These are phyloP conservation scores for Haberlea rhodopensis DNA, from an alignment of 257 asterid genomes.

Conservation along the genomic window DNA sequence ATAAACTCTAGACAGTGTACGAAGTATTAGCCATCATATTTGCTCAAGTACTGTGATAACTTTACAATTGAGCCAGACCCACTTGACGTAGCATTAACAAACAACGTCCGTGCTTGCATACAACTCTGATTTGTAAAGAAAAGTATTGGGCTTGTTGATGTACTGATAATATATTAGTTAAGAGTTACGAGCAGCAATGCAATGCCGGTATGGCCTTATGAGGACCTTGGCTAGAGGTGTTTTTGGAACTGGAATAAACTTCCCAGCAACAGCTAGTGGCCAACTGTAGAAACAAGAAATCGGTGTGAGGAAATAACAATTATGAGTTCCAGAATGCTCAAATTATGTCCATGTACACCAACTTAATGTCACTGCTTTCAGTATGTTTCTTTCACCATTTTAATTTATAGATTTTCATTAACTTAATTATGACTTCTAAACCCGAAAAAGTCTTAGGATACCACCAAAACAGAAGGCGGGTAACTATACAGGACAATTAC, in stretches of 20 bases:
- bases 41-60: not conserved
- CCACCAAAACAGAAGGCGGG: not conserved
- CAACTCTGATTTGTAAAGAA: constrained; percentile 10
- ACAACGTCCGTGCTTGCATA: constrained; percentile 11
- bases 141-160: too few relatives aligned
- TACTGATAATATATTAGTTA: constrained; percentile 22
- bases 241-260: constrained; percentile 79
- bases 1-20: not conserved
- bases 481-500: not conserved
- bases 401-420: not conserved
- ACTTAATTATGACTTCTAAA: too few relatives aligned
- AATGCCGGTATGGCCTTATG: constrained; percentile 62
- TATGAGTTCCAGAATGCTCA: not conserved
- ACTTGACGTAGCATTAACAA: not conserved
- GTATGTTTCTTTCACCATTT: not conserved
- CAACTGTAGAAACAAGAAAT: constrained; percentile 68
- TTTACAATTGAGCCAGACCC: not conserved
- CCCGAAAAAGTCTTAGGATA: not conserved
- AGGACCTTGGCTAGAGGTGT: constrained; percentile 79
- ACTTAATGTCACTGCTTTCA: not conserved
- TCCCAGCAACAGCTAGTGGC: constrained; percentile 89
- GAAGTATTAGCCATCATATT: not conserved
- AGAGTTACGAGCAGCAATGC: constrained; percentile 53
- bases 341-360: too few relatives aligned
- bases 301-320: not conserved